Evolutionary conservation across 2,329 filamentous ascomycete species (phyloP).

Genomic region (Arthrobotrys pseudoclavata): DNA sequence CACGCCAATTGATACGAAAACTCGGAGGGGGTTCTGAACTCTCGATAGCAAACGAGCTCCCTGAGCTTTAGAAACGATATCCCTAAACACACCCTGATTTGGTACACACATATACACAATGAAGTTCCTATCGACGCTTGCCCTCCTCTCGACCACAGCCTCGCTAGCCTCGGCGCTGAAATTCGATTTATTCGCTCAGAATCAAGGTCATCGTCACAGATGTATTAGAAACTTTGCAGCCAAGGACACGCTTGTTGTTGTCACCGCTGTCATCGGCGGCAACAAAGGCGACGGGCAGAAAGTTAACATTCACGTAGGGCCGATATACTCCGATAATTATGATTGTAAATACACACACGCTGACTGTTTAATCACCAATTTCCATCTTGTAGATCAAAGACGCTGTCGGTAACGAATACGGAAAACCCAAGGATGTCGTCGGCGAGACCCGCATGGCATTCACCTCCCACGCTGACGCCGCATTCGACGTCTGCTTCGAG

Average conservation of each 20-base stretch:
- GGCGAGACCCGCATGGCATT: constrained; percentile 95
- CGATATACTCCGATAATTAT: constrained; percentile 8
- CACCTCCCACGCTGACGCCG: constrained; percentile 89
- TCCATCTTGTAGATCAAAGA: constrained; percentile 81
- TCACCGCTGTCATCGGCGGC: constrained; percentile 90
- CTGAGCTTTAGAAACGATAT: constrained; percentile 8
- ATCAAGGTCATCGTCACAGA: constrained; percentile 76
- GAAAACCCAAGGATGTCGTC: constrained; percentile 86
- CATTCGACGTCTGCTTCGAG: constrained; percentile 97
- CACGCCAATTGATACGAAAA: constrained; percentile 36
- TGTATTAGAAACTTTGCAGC: constrained; percentile 97
- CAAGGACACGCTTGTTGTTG: constrained; percentile 92
- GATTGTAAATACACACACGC: no score
- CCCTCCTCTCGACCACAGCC: constrained; percentile 49
- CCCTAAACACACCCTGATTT: constrained; percentile 10
- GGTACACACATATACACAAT: constrained; percentile 35
- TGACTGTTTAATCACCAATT: not conserved
- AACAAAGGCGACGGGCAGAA: constrained; percentile 89
- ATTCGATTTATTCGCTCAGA: constrained; percentile 86
- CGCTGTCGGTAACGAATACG: constrained; percentile 95
- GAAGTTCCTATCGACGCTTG: constrained; percentile 51
- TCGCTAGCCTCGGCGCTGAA: constrained; percentile 77
- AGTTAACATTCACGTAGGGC: constrained; percentile 88
- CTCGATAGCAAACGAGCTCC: constrained; percentile 11
- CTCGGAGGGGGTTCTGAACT: not conserved